These are phyloP conservation scores for Pulicaria dysenterica DNA, from an alignment of 129 eudicot genomes.

Conservation along the genomic window DNA sequence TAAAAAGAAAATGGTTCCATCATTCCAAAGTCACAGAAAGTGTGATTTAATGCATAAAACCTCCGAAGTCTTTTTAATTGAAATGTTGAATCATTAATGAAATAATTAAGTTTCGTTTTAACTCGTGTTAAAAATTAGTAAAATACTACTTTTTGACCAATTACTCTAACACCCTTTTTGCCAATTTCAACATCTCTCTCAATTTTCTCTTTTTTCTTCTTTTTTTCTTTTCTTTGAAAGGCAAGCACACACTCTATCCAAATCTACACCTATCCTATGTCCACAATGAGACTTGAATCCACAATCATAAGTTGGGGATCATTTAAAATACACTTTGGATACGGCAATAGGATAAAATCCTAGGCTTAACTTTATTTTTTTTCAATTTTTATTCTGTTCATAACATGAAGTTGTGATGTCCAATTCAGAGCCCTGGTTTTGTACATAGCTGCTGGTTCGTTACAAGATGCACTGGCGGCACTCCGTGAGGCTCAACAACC, in stretches of 20 bases:
- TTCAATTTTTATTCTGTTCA: too few species aligned
- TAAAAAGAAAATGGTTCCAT: constrained; percentile 9
- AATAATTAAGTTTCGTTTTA: background rate
- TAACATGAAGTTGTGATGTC: background rate
- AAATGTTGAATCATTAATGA: background rate
- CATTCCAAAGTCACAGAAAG: background rate
- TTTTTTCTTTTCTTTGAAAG: too few species aligned
- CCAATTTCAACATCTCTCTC: background rate
- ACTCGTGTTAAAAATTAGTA: background rate
- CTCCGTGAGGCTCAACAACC: constrained; percentile 89
- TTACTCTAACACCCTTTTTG: too few species aligned
- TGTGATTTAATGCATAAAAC: background rate
- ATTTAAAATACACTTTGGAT: too few species aligned
- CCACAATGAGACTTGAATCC: too few species aligned
- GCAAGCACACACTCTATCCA: too few species aligned
- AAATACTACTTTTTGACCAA: too few species aligned
- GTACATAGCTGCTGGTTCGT: constrained; percentile 88
- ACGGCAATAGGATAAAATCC: too few species aligned
- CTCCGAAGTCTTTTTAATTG: background rate
- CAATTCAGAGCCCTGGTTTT: constrained; percentile 75
- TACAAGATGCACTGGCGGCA: constrained; percentile 90
- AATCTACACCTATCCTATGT: too few species aligned
- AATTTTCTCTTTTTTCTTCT: too few species aligned
- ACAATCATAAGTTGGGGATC: too few species aligned
- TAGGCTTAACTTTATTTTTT: too few species aligned